phyloP scores from a whole-genome alignment of 2,329 filamentous ascomycete genomes.

The Aspergillus costaricaensis region DNA sequence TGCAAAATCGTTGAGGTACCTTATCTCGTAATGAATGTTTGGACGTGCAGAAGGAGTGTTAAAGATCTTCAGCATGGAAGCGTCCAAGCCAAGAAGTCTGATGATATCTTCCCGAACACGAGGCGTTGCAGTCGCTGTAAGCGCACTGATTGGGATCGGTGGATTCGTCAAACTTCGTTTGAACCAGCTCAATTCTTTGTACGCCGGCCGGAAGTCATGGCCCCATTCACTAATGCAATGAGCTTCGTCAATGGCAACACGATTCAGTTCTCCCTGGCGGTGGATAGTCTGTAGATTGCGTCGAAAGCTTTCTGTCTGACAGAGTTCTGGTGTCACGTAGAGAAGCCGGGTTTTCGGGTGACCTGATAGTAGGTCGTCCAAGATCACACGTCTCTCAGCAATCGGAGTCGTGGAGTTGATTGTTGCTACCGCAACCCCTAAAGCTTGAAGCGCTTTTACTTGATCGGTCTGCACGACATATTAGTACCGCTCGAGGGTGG shows the following conservation, averaged over 20 bases:
- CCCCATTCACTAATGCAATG: slow-evolving; percentile 99
- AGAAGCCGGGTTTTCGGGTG: slow-evolving; percentile 81
- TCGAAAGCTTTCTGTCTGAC: slow-evolving; percentile 75
- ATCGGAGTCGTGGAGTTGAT: slow-evolving; percentile 80
- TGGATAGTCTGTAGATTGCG: slow-evolving; percentile 72
- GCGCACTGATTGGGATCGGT: slow-evolving; percentile 84
- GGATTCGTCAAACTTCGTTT: slow-evolving; percentile 66
- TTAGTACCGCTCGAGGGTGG: neutral
- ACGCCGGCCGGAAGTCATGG: slow-evolving; percentile 92
- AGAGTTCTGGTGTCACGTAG: slow-evolving; percentile 92
- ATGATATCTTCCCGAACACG: slow-evolving; percentile 83
- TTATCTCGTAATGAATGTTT: slow-evolving; percentile 88
- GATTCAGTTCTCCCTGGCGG: slow-evolving; percentile 77
- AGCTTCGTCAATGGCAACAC: slow-evolving; percentile 89
- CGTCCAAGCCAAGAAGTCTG: slow-evolving; percentile 68
- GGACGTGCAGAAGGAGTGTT: slow-evolving; percentile 79
- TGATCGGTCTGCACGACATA: slow-evolving; percentile 73
- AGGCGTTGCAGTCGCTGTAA: slow-evolving; percentile 86
- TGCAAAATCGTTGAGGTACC: slow-evolving; percentile 52
- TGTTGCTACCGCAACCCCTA: slow-evolving; percentile 77
- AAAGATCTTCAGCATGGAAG: slow-evolving; percentile 68
- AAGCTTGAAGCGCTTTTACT: slow-evolving; percentile 73
- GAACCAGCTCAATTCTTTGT: slow-evolving; percentile 85
- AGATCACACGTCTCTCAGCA: slow-evolving; percentile 66
- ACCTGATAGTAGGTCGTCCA: slow-evolving; percentile 81